Conservation (phyloP, 306 rosid genomes). For the Quercus rubra region DNA sequence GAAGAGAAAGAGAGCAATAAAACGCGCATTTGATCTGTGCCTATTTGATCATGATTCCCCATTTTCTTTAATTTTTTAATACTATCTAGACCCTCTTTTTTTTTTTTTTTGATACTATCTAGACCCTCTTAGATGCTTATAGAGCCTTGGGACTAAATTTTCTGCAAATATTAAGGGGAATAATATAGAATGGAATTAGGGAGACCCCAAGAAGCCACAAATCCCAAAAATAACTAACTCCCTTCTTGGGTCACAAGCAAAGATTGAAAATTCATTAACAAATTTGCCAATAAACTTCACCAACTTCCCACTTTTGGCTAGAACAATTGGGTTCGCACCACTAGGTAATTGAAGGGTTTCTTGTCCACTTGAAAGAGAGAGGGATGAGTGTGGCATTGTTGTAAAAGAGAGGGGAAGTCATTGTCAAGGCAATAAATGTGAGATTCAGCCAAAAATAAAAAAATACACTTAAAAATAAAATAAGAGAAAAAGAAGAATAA, state of each 20-base stretch:
- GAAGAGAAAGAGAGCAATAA: constrained; percentile 1
- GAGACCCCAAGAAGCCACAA: constrained; percentile 28
- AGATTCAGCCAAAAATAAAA: background rate
- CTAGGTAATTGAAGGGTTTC: background rate
- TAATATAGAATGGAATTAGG: background rate
- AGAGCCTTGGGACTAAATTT: background rate
- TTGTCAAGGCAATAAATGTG: constrained; percentile 49
- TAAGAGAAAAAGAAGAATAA: no score
- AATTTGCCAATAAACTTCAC: background rate
- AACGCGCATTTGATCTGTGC: constrained; percentile 12
- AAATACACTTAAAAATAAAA: no score
- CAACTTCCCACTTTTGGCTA: constrained; percentile 25
- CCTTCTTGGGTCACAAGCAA: constrained; percentile 22
- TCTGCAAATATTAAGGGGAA: no score
- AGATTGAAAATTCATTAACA: background rate
- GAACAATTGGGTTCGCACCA: background rate
- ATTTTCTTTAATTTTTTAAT: background rate
- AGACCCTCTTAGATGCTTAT: background rate
- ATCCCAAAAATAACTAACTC: constrained; percentile 65
- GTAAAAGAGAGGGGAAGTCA: constrained; percentile 20
- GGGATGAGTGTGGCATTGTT: background rate
- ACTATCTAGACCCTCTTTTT: background rate
- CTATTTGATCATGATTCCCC: background rate
- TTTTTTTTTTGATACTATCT: background rate
- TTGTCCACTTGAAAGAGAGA: background rate